Percentiles rank a stretch among this genome's conserved stretches.
phyloP scores from a whole-genome alignment of 169 alveolate species.

The Plasmodium coatneyi region DNA sequence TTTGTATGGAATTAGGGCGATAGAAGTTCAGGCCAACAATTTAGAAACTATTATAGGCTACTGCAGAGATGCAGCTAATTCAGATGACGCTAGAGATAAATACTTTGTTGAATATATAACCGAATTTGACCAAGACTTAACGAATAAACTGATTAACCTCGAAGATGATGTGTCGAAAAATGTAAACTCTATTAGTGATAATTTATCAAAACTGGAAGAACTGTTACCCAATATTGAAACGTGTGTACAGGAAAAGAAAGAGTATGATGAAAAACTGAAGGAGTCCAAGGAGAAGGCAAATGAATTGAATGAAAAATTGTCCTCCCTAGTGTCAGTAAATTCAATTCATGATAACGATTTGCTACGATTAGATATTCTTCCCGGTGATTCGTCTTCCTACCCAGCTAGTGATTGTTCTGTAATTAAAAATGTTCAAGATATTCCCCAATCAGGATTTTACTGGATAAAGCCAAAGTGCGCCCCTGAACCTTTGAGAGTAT shows the following conservation, averaged over 20 bases:
- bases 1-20: constrained; percentile 89
- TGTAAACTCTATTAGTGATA: constrained; percentile 82
- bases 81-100: constrained; percentile 92
- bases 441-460: constrained; percentile 89
- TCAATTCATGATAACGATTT: constrained; percentile 64
- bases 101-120: constrained; percentile 90
- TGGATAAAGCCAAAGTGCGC: constrained; percentile 93
- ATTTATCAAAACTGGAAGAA: constrained; percentile 85
- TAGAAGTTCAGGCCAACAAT: constrained; percentile 87
- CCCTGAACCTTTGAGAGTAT: constrained; percentile 88
- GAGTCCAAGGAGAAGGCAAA: constrained; percentile 80
- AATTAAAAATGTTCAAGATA: constrained; percentile 76
- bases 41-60: constrained; percentile 86
- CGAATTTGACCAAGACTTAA: constrained; percentile 83
- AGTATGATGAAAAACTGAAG: constrained; percentile 79
- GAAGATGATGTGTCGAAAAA: constrained; percentile 87
- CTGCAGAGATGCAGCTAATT: constrained; percentile 91
- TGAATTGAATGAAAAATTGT: constrained; percentile 72
- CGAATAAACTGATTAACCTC: constrained; percentile 83
- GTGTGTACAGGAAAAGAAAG: constrained; percentile 83
- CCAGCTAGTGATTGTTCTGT: constrained; percentile 92
- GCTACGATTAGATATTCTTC: constrained; percentile 74
- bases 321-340: constrained; percentile 71
- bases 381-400: constrained; percentile 87
- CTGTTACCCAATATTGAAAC: constrained; percentile 82